Evolutionary conservation across 495 filamentous ascomycete genomes (phyloP).

Genomic region (Tetracladium marchalianum): DNA sequence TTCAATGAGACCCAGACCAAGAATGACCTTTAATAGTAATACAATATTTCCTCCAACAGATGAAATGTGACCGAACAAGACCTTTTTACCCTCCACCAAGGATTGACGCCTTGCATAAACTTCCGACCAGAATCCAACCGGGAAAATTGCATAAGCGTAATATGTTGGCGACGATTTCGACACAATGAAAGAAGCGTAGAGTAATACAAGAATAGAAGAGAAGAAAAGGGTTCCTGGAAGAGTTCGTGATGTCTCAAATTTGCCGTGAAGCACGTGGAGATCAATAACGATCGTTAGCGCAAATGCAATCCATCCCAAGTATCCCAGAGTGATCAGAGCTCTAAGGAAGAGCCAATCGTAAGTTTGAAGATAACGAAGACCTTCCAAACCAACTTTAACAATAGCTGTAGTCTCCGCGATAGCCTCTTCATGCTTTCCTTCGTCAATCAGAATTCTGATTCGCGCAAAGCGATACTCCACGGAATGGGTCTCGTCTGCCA

Average conservation of each 20-base stretch:
- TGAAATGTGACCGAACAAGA: conserved; percentile 57
- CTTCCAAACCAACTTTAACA: conserved; percentile 67
- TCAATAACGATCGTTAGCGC: conserved; percentile 87
- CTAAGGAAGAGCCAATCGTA: conserved; percentile 96
- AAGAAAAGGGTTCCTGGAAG: conserved; percentile 54
- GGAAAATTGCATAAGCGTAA: conserved; percentile 88
- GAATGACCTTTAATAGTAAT: conserved; percentile 50
- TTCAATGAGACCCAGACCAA: conserved; percentile 66
- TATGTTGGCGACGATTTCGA: conserved; percentile 78
- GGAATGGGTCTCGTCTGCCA: conserved; percentile 51
- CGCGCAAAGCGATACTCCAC: conserved; percentile 56
- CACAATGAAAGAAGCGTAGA: conserved; percentile 71
- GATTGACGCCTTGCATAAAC: conserved; percentile 72
- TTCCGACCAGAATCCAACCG: conserved; percentile 93
- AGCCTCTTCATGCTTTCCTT: conserved; percentile 56
- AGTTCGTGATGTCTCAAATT: conserved; percentile 54
- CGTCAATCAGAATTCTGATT: conserved; percentile 58
- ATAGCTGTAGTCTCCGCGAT: conserved; percentile 67
- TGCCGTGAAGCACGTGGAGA: conserved; percentile 73
- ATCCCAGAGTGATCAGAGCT: conserved; percentile 85
- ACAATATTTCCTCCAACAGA: conserved; percentile 42
- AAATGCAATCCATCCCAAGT: conserved; percentile 94
- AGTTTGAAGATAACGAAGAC: conserved; percentile 88
- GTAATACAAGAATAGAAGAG: conserved; percentile 57
- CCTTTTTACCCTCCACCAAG: conserved; percentile 53